A percentile compares a stretch with the other conserved stretches of the same genome.
Evolutionary conservation across 352 stramenopile genomes (phyloP).

Genomic region (Phytophthora pluvialis): DNA sequence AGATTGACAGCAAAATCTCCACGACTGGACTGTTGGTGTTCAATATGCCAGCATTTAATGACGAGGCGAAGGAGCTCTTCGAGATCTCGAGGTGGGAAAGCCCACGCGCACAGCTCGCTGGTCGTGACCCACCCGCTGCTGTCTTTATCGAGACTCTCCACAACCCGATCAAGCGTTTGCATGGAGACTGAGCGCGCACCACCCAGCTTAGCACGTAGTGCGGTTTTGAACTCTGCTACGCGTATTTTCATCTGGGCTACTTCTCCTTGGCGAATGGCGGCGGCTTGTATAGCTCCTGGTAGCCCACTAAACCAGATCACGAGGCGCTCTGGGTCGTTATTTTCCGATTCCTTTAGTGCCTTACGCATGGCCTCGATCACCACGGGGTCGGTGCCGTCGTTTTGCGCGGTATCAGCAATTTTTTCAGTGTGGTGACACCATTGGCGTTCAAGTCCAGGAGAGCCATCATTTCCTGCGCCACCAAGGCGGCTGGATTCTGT

Average conservation of each 20-base stretch:
- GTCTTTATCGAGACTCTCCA: slow-evolving; percentile 61
- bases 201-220: slow-evolving; percentile 36
- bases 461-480: slow-evolving; percentile 44
- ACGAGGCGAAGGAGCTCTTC: slow-evolving; percentile 63
- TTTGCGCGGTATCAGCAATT: slow-evolving; percentile 41
- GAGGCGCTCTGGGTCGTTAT: slow-evolving; percentile 28
- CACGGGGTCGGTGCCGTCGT: slow-evolving; percentile 14
- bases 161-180: slow-evolving; percentile 43
- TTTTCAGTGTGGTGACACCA: slow-evolving; percentile 57
- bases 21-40: slow-evolving; percentile 16
- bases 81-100: slow-evolving; percentile 62
- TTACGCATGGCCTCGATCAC: slow-evolving; percentile 34
- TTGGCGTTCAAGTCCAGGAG: slow-evolving; percentile 63
- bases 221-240: slow-evolving; percentile 61
- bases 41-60: slow-evolving; percentile 39
- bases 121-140: slow-evolving; percentile 75
- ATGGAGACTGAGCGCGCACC: slow-evolving; percentile 15
- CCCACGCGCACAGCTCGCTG: slow-evolving; percentile 54
- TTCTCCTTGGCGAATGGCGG: slow-evolving; percentile 5
- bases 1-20: slow-evolving; percentile 39
- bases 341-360: slow-evolving; percentile 24
- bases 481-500: slow-evolving; percentile 3
- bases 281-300: slow-evolving; percentile 36
- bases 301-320: slow-evolving; percentile 58
- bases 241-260: slow-evolving; percentile 52